phyloP scores from a whole-genome alignment of 495 filamentous ascomycete genomes.

The Penicillium verhagenii region DNA sequence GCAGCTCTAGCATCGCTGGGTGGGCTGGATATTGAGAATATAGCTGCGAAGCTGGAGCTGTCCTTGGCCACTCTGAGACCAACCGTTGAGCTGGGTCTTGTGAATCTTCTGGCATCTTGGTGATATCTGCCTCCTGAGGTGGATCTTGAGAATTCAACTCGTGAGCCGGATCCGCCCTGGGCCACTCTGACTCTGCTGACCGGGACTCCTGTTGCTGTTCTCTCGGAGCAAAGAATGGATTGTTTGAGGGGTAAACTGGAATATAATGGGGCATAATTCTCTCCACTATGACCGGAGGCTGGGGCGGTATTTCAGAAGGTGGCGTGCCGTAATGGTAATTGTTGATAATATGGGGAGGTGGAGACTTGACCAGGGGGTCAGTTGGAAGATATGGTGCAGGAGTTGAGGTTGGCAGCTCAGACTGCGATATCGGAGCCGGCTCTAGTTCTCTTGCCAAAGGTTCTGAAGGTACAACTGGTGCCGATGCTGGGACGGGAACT shows the following conservation, averaged over 20 bases:
- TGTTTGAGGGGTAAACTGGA: slow-evolving; percentile 27
- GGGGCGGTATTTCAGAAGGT: slow-evolving; percentile 6
- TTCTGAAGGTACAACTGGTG: slow-evolving; percentile 3
- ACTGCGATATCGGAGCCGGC: background rate
- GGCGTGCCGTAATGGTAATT: slow-evolving; percentile 5
- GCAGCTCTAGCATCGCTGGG: background rate
- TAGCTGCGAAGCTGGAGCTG: background rate
- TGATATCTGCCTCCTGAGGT: slow-evolving; percentile 3
- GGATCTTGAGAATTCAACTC: background rate
- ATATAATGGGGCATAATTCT: slow-evolving; percentile 28
- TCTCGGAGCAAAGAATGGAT: background rate
- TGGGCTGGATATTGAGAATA: background rate
- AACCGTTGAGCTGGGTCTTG: background rate
- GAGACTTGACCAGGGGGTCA: background rate
- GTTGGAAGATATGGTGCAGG: slow-evolving; percentile 4
- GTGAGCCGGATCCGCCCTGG: background rate
- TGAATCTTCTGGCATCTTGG: background rate
- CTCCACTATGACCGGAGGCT: slow-evolving; percentile 18
- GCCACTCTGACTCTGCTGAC: background rate
- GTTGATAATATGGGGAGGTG: slow-evolving; percentile 15
- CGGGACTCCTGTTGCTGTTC: slow-evolving; percentile 4
- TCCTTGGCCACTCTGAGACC: slow-evolving; percentile 11
- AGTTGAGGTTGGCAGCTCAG: slow-evolving; percentile 8
- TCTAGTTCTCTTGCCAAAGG: slow-evolving; percentile 1
- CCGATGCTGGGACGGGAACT: slow-evolving; percentile 5